Evolutionary conservation across 441 rosid genomes (phyloP), one percentile per base, ranked within the genome.

Genomic region (Pelargonium myrrhifolium): DNA sequence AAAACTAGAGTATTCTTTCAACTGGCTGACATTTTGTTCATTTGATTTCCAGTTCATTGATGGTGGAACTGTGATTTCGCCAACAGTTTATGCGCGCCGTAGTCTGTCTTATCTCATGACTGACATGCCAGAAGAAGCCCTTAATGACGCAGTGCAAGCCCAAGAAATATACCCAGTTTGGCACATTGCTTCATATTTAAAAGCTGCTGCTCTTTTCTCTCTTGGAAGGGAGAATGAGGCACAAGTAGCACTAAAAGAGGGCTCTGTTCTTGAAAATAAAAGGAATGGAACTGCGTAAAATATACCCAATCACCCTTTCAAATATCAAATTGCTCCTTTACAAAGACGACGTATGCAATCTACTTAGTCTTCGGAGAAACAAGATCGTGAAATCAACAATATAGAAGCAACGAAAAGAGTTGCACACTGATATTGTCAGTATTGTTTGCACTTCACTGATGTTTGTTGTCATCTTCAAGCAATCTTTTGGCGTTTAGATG

Each of bases 141-240:
- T 85, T 9, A 77, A 79, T 42, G 98, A 90, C 69, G 97, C 96
- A 51, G 64, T 78, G 74, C 90, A 84, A 73, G 89, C 93, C 42
- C 98, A 90, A 76, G 85, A 79, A 62, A 83, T 83, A 70, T 89
- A 89, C 67, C 98, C 97, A 2, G 68, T 80, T 7, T 93, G 97
- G 98, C 83, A 87, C 51, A 79, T 81, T 12, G 94, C 98, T 35
- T 83, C 87, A 42, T 88, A 88, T 80, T 82, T 93, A 17, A 94
- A 86, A 75, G 86, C 92, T 14, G 86, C 74, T 0, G 86, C 96
- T 12, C 96, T 93, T 49, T 75, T 84, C 68, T 68, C 69, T 58
- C 60, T 86, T 64, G 91, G 90, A 68, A 90, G 67, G 84, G 93
- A 89, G 72, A 83, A 67, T n/a, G 96, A 90, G 80, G 90, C 93